Conservation (phyloP, 768 basidiomycete genomes). For the Russula sp. region DNA sequence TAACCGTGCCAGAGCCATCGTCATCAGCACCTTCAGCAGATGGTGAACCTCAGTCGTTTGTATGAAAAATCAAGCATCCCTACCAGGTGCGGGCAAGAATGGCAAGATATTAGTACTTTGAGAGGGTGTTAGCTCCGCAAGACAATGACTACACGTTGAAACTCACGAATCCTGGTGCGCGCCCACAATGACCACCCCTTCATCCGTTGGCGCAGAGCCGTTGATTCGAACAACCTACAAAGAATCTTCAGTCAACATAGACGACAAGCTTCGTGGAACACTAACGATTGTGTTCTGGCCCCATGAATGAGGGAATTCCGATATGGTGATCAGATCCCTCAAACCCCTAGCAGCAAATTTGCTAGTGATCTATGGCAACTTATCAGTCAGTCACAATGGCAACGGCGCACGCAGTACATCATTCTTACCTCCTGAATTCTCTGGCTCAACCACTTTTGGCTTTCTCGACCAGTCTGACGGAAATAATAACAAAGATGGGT, state of each 20-base stretch:
- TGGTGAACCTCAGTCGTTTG: conserved; percentile 13
- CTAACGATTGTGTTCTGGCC: conserved; percentile 77
- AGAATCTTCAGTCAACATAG: conserved; percentile 3
- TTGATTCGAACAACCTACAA: conserved; percentile 70
- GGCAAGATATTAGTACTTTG: conserved; percentile 73
- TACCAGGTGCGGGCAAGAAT: conserved; percentile 74
- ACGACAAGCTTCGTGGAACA: conserved; percentile 3
- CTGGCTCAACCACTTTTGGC: conserved; percentile 72
- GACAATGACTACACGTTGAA: conserved; percentile 15
- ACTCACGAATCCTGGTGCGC: conserved; percentile 81
- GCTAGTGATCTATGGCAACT: conserved; percentile 53
- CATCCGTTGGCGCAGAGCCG: conserved; percentile 60
- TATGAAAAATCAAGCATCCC: conserved; percentile 10
- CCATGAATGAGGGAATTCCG: conserved; percentile 79
- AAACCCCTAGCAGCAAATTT: conserved; percentile 58
- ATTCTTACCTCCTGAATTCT: conserved; percentile 58
- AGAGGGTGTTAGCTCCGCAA: conserved; percentile 16
- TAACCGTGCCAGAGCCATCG: conserved; percentile 62
- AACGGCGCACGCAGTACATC: conserved; percentile 7
- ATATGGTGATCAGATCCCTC: conserved; percentile 54
- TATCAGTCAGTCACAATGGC: conserved; percentile 14
- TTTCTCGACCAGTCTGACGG: conserved; percentile 66
- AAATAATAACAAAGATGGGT: conserved; percentile 2
- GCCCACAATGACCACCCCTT: conserved; percentile 63
- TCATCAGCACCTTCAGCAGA: conserved; percentile 60